Evolutionary conservation across 1,284 basidiomycete genomes (phyloP).

Genomic region (Moniliella sp.): DNA sequence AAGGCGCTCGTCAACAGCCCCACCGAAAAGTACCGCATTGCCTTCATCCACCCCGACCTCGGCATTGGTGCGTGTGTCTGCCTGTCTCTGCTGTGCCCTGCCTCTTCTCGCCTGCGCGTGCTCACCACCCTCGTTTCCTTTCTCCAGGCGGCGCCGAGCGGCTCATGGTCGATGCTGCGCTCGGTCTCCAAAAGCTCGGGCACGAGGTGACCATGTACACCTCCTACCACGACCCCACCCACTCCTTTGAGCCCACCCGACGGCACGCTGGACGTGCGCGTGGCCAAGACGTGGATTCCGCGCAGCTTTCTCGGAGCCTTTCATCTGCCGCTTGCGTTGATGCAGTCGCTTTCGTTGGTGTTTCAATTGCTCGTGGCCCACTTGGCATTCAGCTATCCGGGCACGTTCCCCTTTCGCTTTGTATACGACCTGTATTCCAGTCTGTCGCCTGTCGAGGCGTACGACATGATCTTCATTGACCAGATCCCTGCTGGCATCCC

Average conservation of each 20-base stretch:
- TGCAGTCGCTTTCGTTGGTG: constrained; percentile 58
- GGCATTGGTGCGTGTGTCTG: constrained; percentile 56
- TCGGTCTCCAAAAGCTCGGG: constrained; percentile 60
- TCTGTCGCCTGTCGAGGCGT: constrained; percentile 30
- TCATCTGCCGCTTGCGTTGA: constrained; percentile 70
- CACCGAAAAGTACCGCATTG: constrained; percentile 39
- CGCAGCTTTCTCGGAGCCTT: constrained; percentile 54
- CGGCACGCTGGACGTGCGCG: constrained; percentile 57
- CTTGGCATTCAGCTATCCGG: constrained; percentile 26
- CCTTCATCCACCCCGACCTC: constrained; percentile 80
- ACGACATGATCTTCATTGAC: constrained; percentile 77
- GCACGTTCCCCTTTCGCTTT: constrained; percentile 22
- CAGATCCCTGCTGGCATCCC: constrained; percentile 80
- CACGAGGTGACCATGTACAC: constrained; percentile 83
- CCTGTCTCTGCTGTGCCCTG: not conserved
- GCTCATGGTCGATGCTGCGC: constrained; percentile 80
- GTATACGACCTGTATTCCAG: constrained; percentile 9
- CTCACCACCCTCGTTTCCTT: not conserved
- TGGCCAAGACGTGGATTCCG: constrained; percentile 54
- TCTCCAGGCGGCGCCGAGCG: constrained; percentile 69
- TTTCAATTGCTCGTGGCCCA: constrained; percentile 20
- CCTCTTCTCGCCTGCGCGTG: too few relatives aligned
- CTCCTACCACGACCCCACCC: constrained; percentile 59
- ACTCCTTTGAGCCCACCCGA: constrained; percentile 28
- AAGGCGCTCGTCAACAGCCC: not conserved